These are phyloP conservation scores for Tylopilus vinaceipallidus DNA, from an alignment of 768 basidiomycete species.

Conservation along the genomic window DNA sequence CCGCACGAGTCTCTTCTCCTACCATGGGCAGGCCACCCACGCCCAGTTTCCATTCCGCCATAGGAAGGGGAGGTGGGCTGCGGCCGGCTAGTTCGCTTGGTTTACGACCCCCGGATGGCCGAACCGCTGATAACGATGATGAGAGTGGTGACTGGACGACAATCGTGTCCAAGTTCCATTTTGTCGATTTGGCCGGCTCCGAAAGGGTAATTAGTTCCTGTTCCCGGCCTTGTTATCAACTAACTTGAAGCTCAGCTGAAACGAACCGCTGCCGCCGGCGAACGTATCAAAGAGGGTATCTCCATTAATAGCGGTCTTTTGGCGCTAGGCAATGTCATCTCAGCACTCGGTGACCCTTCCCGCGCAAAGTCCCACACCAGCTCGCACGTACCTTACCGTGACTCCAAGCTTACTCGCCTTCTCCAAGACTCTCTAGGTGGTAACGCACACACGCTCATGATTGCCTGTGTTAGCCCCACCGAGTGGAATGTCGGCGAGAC, in stretches of 20 bases:
- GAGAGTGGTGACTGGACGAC: constrained; percentile 84
- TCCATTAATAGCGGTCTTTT: constrained; percentile 96
- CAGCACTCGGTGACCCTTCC: constrained; percentile 91
- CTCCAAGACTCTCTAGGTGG: constrained; percentile 88
- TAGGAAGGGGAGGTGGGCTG: constrained; percentile 62
- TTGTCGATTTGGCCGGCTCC: constrained; percentile 96
- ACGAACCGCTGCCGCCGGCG: constrained; percentile 92
- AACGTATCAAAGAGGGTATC: constrained; percentile 98
- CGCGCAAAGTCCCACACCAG: constrained; percentile 81
- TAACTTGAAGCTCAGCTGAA: constrained; percentile 62
- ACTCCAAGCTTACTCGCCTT: constrained; percentile 91
- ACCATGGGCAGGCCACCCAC: constrained; percentile 76
- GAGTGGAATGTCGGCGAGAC: constrained; percentile 97
- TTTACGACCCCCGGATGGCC: constrained; percentile 51
- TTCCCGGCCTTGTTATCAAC: constrained; percentile 8
- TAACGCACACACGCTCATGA: constrained; percentile 98
- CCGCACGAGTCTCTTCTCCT: constrained; percentile 64
- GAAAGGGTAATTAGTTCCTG: constrained; percentile 62
- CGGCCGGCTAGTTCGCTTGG: constrained; percentile 84
- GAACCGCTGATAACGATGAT: constrained; percentile 45
- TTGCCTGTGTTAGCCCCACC: constrained; percentile 94
- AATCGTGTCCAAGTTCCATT: constrained; percentile 94
- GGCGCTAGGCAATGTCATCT: constrained; percentile 97
- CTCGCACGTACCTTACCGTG: constrained; percentile 94
- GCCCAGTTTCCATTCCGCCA: constrained; percentile 74